Evolutionary conservation across 352 stramenopile genomes (phyloP), one percentile per base, ranked within the genome.

Genomic region (Phytophthora melonis): DNA sequence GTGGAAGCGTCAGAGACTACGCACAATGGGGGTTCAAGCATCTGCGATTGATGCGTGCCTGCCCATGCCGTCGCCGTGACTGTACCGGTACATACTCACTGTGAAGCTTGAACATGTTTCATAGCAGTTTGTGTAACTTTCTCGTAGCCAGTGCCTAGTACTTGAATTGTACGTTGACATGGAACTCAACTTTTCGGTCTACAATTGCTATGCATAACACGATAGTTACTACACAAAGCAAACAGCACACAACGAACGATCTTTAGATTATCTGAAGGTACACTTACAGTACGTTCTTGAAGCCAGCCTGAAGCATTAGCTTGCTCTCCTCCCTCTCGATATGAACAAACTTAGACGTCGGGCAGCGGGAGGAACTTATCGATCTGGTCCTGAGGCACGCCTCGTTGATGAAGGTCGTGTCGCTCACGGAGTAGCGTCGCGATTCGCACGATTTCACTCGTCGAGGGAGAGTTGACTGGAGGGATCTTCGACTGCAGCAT

Each of bases 311-410:
- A 53, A 27, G 45, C n/a, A 5, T 53, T 53, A 27, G 18, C 18
- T 53, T 25, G 11, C 11, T 19, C 19, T 5, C 23, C 18, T 13
- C 43, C 16, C 36, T 65, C 54, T 27, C 53, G 32, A 39, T 59
- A 45, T n/a, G 50, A n/a, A 76, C 34, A 45, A 16, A 61, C 18
- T 77, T 70, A 77, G 16, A 67, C 47, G 30, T 74, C 43, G 47
- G 70, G 70, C 39, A 77, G 25, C 10, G 70, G 70, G 36, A 77
- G 70, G 54, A 77, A 77, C 49, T 74, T 77, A 65, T 77, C 65
- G 34, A 77, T 55, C 36, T 77, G 70, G 25, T 73, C 70, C 50
- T 74, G 58, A 57, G 70, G 66, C 49, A 77, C 70, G 57, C 70
- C 70, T 50, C 70, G 58, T 45, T 77, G 70, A 74, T 66, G 70